Evolutionary conservation across 371 early-diverging fungal species (phyloP).

Genomic region (Mucor plumbeus): DNA sequence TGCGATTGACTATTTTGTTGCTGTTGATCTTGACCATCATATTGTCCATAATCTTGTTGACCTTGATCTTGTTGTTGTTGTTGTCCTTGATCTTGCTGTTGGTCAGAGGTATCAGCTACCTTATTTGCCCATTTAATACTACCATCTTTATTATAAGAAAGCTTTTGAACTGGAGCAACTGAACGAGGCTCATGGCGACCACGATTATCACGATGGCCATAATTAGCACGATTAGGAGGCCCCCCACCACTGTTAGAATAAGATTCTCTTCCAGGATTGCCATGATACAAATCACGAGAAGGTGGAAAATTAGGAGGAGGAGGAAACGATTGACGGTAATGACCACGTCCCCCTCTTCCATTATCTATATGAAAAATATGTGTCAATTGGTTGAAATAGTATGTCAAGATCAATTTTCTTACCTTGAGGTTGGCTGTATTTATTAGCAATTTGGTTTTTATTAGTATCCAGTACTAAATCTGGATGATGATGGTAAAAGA

Average conservation of each 20-base stretch:
- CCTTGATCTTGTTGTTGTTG: neutral
- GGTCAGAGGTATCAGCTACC: neutral
- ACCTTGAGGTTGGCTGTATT: neutral
- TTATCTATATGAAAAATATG: neutral
- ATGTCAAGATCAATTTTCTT: neutral
- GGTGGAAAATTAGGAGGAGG: slow-evolving; percentile 1
- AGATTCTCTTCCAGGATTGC: neutral
- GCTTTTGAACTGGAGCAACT: neutral
- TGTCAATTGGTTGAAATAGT: neutral
- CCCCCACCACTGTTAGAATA: neutral
- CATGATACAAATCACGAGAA: neutral
- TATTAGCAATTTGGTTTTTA: slow-evolving; percentile 4
- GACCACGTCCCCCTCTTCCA: neutral
- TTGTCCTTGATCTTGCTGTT: neutral
- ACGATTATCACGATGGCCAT: neutral
- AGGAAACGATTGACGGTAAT: neutral
- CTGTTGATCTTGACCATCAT: neutral
- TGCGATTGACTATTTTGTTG: neutral
- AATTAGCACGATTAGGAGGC: neutral
- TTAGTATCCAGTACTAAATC: neutral
- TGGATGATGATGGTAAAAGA: slow-evolving; percentile 26
- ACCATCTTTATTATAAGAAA: slow-evolving; percentile 16
- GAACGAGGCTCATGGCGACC: neutral
- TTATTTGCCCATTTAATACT: slow-evolving; percentile 17
- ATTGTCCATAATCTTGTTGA: neutral